These are phyloP conservation scores for Zelopaecilomyces penicillatus DNA, from an alignment of 2,329 filamentous ascomycete species.

Conservation along the genomic window DNA sequence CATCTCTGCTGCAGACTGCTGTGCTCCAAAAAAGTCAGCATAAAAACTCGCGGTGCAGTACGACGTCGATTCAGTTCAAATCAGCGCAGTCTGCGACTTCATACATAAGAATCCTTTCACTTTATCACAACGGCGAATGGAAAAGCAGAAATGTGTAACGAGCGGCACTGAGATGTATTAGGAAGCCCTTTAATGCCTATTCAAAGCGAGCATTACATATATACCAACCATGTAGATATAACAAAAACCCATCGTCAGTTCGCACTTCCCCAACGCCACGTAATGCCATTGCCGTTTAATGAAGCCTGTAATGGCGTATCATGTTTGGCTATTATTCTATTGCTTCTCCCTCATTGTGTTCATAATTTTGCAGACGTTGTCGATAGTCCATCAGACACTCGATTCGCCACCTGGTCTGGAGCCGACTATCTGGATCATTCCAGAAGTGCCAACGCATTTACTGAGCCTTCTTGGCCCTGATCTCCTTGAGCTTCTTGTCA, in stretches of 20 bases:
- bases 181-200: slow-evolving; percentile 22
- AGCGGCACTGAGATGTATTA: slow-evolving; percentile 25
- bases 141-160: slow-evolving; percentile 8
- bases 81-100: no score
- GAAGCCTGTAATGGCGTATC: slow-evolving; percentile 5
- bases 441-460: slow-evolving; percentile 26
- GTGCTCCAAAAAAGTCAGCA: slow-evolving; percentile 34
- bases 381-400: neutral
- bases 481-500: slow-evolving; percentile 62
- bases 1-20: slow-evolving; percentile 44
- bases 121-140: neutral
- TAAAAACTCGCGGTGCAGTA: no score
- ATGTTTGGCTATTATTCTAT: slow-evolving; percentile 9
- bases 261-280: slow-evolving; percentile 8
- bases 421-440: neutral
- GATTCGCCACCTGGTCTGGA: neutral
- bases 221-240: slow-evolving; percentile 2
- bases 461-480: slow-evolving; percentile 58
- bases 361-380: slow-evolving; percentile 1
- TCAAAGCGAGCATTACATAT: slow-evolving; percentile 7
- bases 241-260: slow-evolving; percentile 6
- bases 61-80: no score
- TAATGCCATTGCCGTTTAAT: slow-evolving; percentile 8
- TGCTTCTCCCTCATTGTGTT: slow-evolving; percentile 1
- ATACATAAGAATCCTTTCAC: no score